Percentiles rank a stretch among this genome's conserved stretches.
Evolutionary conservation across 2,329 filamentous ascomycete genomes (phyloP).

Genomic region (Furcasterigmium furcatum): DNA sequence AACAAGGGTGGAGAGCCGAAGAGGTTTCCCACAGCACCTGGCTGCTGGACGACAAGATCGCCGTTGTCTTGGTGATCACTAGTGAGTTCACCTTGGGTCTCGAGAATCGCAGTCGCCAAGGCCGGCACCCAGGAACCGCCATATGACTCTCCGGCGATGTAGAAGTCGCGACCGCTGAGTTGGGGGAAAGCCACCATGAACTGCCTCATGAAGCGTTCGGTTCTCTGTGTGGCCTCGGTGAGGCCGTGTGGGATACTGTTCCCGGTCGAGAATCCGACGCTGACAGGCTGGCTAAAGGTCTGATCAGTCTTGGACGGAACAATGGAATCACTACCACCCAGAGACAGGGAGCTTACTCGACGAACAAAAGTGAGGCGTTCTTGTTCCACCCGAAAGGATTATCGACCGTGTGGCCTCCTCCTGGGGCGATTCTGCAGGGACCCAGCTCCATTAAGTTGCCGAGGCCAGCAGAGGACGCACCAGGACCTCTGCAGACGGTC

Average conservation of each 20-base stretch:
- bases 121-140: constrained; percentile 2
- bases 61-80: no score
- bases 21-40: no score
- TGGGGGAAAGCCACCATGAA: neutral
- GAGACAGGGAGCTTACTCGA: no score
- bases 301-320: no score
- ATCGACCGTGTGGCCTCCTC: neutral
- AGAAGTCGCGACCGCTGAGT: neutral
- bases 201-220: neutral
- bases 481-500: constrained; percentile 1
- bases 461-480: constrained; percentile 3
- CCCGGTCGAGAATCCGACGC: neutral
- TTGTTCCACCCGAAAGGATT: constrained; percentile 2
- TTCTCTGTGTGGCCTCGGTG: neutral
- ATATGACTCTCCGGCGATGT: constrained; percentile 2
- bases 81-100: neutral
- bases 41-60: no score
- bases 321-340: no score
- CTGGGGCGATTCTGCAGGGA: constrained; percentile 2
- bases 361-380: neutral
- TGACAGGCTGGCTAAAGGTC: neutral
- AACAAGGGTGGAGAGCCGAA: no score
- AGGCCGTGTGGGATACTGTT: neutral
- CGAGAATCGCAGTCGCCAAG: neutral
- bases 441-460: constrained; percentile 3